phyloP scores from a whole-genome alignment of 192 early-diverging fungal species.

The Coemansia sp. region DNA sequence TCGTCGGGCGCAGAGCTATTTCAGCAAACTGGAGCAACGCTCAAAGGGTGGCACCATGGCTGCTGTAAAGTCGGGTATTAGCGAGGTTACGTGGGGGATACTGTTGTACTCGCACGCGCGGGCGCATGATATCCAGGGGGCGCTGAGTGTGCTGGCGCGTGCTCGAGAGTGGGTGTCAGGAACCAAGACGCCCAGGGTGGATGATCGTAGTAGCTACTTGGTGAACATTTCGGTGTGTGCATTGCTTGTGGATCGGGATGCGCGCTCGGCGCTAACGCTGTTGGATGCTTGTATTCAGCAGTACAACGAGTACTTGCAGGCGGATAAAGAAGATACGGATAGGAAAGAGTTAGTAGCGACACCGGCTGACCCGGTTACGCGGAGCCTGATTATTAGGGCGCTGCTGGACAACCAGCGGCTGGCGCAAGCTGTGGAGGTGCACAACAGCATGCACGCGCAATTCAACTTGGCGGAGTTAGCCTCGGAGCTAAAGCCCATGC shows the following conservation, averaged over 20 bases:
- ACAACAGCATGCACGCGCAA: constrained; percentile 12
- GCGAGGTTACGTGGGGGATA: constrained; percentile 31
- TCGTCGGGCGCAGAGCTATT: constrained; percentile 2
- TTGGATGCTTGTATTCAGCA: constrained; percentile 9
- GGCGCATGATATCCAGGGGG: constrained; percentile 3
- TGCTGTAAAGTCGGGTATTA: not conserved
- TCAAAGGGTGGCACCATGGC: not conserved
- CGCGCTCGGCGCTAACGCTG: constrained; percentile 13
- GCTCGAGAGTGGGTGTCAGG: constrained; percentile 18
- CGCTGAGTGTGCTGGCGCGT: constrained; percentile 12
- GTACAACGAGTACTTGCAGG: not conserved
- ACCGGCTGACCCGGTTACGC: constrained; percentile 24
- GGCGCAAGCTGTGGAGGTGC: constrained; percentile 11
- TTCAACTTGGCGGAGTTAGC: constrained; percentile 3
- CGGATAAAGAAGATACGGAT: not conserved
- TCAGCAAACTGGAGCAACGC: not conserved
- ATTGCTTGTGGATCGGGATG: constrained; percentile 9
- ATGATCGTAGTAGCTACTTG: constrained; percentile 15
- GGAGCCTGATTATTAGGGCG: constrained; percentile 23
- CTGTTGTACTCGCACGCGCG: constrained; percentile 31
- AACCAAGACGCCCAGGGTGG: not conserved
- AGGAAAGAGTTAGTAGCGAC: constrained; percentile 9
- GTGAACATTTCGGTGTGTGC: constrained; percentile 34
- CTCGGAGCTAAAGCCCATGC: constrained; percentile 6
- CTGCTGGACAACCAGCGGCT: constrained; percentile 23